A percentile compares a stretch with the other conserved stretches of the same genome.
These are phyloP conservation scores for Mycena olivaceomarginata DNA, from an alignment of 768 basidiomycete species.

Conservation along the genomic window DNA sequence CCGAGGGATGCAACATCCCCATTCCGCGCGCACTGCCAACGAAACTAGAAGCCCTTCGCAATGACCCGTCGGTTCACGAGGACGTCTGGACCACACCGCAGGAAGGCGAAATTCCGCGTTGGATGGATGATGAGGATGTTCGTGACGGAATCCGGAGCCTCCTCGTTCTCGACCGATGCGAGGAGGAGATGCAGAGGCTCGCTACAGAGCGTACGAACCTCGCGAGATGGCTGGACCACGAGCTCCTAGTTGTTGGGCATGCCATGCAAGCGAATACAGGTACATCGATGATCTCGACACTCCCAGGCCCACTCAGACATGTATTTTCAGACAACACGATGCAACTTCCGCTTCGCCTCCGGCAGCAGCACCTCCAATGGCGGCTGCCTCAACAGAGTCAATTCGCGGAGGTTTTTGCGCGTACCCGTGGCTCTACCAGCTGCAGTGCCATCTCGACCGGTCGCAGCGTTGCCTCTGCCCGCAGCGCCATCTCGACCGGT, in stretches of 20 bases:
- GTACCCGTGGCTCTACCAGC: too few species aligned
- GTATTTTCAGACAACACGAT: too few species aligned
- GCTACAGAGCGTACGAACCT: neutral
- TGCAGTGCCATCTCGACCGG: too few species aligned
- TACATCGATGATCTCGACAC: too few species aligned
- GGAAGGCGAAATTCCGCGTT: neutral
- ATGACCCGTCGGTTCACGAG: neutral
- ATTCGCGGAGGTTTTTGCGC: too few species aligned
- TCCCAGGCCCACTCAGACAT: too few species aligned
- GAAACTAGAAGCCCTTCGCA: neutral
- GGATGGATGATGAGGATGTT: neutral
- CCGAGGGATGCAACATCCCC: neutral
- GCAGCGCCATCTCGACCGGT: too few species aligned
- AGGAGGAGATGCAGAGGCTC: neutral
- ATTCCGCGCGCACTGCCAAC: neutral
- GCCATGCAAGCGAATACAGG: too few species aligned
- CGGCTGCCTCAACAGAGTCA: too few species aligned
- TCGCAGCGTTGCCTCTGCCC: too few species aligned
- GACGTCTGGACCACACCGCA: neutral
- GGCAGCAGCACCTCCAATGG: too few species aligned
- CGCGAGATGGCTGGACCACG: neutral
- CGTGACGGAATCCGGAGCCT: neutral
- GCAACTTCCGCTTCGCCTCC: too few species aligned
- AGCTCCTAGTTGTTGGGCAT: neutral
- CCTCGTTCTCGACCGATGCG: neutral